Evolutionary conservation across 345 rosid genomes (phyloP).

Genomic region (Clarkia xantiana): DNA sequence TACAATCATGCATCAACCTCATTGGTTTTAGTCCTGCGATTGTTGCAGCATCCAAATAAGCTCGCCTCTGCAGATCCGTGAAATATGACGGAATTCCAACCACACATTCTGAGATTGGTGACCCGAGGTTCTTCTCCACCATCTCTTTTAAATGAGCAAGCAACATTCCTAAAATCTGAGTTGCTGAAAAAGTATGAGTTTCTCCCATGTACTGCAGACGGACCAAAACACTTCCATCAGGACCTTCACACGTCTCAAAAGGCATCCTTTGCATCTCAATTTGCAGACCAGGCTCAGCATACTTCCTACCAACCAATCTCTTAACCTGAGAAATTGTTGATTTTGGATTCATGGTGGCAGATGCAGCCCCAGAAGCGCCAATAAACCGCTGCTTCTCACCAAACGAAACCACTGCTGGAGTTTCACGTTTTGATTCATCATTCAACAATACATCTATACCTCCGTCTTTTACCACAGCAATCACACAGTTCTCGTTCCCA

Average conservation of each 20-base stretch:
- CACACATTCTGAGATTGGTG: constrained; percentile 36
- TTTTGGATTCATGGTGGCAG: constrained; percentile 59
- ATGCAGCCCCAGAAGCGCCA: constrained; percentile 69
- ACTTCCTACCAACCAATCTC: constrained; percentile 38
- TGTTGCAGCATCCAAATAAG: constrained; percentile 38
- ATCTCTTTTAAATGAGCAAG: constrained; percentile 40
- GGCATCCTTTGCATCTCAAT: constrained; percentile 69
- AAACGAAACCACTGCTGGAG: constrained; percentile 55
- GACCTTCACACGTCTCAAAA: constrained; percentile 55
- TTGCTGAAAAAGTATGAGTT: constrained; percentile 23
- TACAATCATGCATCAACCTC: constrained; percentile 44
- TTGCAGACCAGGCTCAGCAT: constrained; percentile 82
- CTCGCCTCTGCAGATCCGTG: constrained; percentile 42
- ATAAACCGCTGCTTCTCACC: constrained; percentile 74
- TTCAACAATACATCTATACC: constrained; percentile 20
- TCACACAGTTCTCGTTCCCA: constrained; percentile 48
- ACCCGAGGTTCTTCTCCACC: constrained; percentile 33
- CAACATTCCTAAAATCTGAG: constrained; percentile 39
- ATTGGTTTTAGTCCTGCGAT: constrained; percentile 45
- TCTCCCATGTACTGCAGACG: constrained; percentile 54
- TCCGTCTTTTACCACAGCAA: background rate
- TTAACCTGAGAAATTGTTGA: constrained; percentile 56
- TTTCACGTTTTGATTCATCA: constrained; percentile 89
- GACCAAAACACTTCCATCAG: constrained; percentile 78
- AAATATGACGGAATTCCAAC: constrained; percentile 49